Evolutionary conservation across 2,329 filamentous ascomycete genomes (phyloP).

Genomic region (Pestalotiopsis sp.): DNA sequence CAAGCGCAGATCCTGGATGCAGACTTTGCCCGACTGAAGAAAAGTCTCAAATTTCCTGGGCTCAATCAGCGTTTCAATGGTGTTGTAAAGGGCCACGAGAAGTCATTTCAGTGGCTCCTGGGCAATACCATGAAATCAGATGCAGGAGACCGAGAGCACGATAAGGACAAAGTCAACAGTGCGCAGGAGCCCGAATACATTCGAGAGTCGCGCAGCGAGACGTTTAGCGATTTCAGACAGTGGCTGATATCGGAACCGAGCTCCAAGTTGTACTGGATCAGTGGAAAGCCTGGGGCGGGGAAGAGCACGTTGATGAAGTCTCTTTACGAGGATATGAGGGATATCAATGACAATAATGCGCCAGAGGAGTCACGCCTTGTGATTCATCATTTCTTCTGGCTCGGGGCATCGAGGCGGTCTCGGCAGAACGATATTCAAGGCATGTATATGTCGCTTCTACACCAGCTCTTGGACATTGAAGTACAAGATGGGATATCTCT

Average conservation of each 20-base stretch:
- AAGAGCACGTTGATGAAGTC: constrained; percentile 1
- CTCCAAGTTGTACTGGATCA: constrained; percentile 1
- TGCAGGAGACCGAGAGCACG: neutral
- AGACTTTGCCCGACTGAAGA: neutral
- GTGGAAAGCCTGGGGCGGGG: neutral
- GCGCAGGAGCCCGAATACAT: neutral
- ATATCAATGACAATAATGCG: neutral
- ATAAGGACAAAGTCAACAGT: neutral
- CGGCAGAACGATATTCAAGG: neutral
- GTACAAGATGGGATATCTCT: neutral
- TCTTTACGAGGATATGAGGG: neutral
- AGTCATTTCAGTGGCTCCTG: neutral
- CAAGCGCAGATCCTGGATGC: neutral
- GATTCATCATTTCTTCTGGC: neutral
- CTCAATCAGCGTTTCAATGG: neutral
- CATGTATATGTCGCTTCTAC: neutral
- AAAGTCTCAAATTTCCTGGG: neutral
- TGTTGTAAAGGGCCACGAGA: neutral
- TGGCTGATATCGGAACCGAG: neutral
- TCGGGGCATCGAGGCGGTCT: neutral
- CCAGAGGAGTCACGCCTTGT: neutral
- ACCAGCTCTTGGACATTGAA: neutral
- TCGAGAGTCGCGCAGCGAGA: neutral
- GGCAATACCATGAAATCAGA: neutral
- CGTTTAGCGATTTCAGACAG: neutral